phyloP scores from a whole-genome alignment of 2,329 filamentous ascomycete species.

The Botrytis paeoniae region DNA sequence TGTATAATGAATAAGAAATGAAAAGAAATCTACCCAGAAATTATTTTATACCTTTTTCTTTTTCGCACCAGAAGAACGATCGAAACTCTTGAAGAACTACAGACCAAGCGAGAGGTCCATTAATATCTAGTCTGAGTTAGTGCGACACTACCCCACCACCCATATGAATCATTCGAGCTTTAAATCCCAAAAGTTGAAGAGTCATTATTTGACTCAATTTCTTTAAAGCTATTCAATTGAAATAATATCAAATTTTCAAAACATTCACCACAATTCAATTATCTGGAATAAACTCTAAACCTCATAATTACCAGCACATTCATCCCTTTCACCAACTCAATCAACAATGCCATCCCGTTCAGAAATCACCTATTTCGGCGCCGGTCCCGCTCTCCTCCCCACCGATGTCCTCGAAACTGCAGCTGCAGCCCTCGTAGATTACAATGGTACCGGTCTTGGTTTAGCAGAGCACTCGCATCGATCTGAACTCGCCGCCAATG shows the following conservation, averaged over 20 bases:
- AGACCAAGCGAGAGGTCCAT: not conserved
- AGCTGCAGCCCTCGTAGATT: constrained; percentile 76
- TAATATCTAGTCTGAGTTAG: not conserved
- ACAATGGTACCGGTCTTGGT: constrained; percentile 74
- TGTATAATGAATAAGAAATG: not conserved
- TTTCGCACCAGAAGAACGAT: not conserved
- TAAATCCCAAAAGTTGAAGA: not conserved
- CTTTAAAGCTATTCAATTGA: not conserved
- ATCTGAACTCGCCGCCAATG: constrained; percentile 71
- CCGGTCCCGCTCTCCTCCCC: constrained; percentile 83
- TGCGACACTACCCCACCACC: not conserved
- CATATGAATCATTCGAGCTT: not conserved
- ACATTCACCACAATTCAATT: not conserved
- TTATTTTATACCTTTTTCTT: not conserved
- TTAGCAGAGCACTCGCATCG: constrained; percentile 90
- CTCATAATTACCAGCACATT: not conserved
- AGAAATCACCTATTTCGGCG: constrained; percentile 80
- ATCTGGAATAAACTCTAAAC: not conserved
- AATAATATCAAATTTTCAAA: not conserved
- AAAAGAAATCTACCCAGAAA: not conserved
- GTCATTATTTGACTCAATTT: not conserved
- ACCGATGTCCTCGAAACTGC: constrained; percentile 76
- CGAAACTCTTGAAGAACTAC: not conserved
- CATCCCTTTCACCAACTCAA: not conserved
- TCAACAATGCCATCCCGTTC: constrained; percentile 17